A percentile compares a stretch with the other conserved stretches of the same genome.
Conservation (phyloP, 768 basidiomycete species). For the Boletus patriciae region DNA sequence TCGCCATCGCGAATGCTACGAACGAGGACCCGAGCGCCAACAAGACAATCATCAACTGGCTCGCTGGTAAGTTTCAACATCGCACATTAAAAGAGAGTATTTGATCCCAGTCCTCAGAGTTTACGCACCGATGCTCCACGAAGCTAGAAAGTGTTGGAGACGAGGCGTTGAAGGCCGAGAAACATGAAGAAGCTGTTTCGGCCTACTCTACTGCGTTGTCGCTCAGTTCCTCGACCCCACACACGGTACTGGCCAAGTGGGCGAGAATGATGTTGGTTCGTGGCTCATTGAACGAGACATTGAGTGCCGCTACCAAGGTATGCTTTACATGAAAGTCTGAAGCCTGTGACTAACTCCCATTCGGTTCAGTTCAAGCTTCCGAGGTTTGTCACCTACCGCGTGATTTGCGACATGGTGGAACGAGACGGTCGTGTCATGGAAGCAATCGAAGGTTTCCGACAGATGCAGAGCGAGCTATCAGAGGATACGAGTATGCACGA, state of each 20-base stretch:
- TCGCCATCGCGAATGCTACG: neutral
- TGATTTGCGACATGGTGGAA: neutral
- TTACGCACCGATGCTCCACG: neutral
- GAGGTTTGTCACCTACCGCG: neutral
- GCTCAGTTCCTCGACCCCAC: neutral
- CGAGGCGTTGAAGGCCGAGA: neutral
- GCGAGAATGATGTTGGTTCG: neutral
- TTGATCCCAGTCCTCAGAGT: neutral
- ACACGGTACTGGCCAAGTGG: neutral
- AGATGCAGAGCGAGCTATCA: neutral
- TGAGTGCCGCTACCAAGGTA: neutral
- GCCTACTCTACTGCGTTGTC: neutral
- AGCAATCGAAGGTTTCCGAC: neutral
- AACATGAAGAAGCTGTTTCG: neutral
- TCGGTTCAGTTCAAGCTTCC: neutral
- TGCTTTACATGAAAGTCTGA: neutral
- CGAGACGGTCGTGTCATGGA: neutral
- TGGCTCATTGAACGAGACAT: neutral
- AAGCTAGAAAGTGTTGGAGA: neutral
- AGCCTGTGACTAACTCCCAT: neutral
- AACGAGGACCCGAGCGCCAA: neutral
- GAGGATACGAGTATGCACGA: neutral
- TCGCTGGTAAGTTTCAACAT: neutral
- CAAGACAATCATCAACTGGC: neutral
- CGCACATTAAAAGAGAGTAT: neutral